Evolutionary conservation across 2,329 filamentous ascomycete species (phyloP).

Genomic region (Talaromyces sp.): DNA sequence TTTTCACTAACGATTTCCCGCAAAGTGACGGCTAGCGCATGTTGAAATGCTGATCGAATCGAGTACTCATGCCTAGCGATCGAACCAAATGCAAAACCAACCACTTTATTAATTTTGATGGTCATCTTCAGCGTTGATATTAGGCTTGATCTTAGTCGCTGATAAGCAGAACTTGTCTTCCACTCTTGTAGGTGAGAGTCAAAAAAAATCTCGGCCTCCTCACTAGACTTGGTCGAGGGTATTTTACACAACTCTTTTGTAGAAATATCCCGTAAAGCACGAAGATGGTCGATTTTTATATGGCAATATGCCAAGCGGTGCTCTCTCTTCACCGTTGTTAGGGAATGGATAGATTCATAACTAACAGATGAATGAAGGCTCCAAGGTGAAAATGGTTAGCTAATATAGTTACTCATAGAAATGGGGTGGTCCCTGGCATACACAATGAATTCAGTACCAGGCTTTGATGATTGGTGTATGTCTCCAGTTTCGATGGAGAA

Average conservation of each 20-base stretch:
- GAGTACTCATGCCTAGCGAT: not conserved
- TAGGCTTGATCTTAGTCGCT: slow-evolving; percentile 1
- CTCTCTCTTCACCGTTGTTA: not conserved
- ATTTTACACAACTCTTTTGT: slow-evolving; percentile 2
- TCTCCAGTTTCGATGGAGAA: slow-evolving; percentile 7
- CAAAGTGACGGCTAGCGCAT: slow-evolving; percentile 8
- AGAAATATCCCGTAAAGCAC: slow-evolving; percentile 2
- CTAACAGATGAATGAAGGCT: not conserved
- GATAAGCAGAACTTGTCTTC: slow-evolving; percentile 3
- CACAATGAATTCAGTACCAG: slow-evolving; percentile 5
- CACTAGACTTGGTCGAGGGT: not conserved
- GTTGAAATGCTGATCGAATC: slow-evolving; percentile 6
- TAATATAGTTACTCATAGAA: not conserved
- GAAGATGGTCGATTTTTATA: slow-evolving; percentile 5
- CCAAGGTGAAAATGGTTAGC: not conserved
- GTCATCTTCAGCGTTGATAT: not conserved
- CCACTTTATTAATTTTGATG: not conserved
- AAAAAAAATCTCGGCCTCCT: slow-evolving; percentile 3
- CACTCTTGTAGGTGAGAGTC: slow-evolving; percentile 1
- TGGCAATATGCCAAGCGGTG: slow-evolving; percentile 1
- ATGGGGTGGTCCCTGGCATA: not conserved
- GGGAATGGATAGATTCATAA: not conserved
- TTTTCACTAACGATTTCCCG: not conserved
- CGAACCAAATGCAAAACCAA: slow-evolving; percentile 9
- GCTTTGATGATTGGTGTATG: not conserved